These are phyloP conservation scores for Thielaviopsis ethacetica DNA, from an alignment of 2,329 filamentous ascomycete genomes.

Conservation along the genomic window DNA sequence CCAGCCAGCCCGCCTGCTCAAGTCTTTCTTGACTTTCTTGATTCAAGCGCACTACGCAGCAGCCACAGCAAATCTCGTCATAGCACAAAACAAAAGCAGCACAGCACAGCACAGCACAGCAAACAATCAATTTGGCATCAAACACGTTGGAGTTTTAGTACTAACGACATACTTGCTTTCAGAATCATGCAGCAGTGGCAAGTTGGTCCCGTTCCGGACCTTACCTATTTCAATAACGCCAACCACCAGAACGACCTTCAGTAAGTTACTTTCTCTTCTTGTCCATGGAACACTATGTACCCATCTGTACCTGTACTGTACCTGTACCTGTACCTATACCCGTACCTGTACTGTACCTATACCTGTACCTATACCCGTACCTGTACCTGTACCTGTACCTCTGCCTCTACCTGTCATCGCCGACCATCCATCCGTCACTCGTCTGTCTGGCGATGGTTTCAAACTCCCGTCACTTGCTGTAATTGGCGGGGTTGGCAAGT, in stretches of 20 bases:
- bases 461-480: too few relatives aligned
- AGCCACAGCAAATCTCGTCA: not conserved
- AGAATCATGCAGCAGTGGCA: constrained; percentile 47
- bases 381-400: too few relatives aligned
- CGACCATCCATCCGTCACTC: too few relatives aligned
- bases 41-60: not conserved
- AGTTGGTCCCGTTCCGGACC: constrained; percentile 43
- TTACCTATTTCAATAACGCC: constrained; percentile 36
- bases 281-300: constrained; percentile 10
- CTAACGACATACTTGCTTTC: not conserved
- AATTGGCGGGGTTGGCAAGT: too few relatives aligned
- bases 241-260: constrained; percentile 38
- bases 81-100: not conserved
- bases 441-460: too few relatives aligned
- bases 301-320: too few relatives aligned
- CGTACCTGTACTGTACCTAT: too few relatives aligned
- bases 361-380: too few relatives aligned
- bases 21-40: too few relatives aligned
- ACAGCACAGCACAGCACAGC: not conserved
- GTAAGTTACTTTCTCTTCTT: constrained; percentile 34
- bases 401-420: too few relatives aligned
- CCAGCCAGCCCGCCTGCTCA: too few relatives aligned
- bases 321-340: too few relatives aligned
- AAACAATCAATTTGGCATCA: not conserved
- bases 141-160: not conserved